Evolutionary conservation across 768 basidiomycete genomes (phyloP).

Genomic region (Erythrobasidium yunnanense): DNA sequence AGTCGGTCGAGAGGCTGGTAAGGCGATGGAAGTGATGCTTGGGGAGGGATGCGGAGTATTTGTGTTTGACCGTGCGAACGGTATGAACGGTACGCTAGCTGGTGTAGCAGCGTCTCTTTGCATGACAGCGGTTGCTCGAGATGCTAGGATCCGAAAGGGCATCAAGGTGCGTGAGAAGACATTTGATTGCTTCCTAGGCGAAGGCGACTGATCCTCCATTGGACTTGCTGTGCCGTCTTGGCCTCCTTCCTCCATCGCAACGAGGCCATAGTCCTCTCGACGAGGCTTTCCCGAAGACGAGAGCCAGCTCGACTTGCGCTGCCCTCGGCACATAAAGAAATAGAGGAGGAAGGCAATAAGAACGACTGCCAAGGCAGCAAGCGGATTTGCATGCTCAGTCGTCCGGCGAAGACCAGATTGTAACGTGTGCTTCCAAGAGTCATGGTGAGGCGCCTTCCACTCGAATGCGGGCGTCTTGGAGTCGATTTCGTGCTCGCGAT

Average conservation of each 20-base stretch:
- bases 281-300: not conserved
- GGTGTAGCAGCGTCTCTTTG: not conserved
- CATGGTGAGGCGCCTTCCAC: not conserved
- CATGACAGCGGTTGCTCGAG: not conserved
- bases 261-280: conserved; percentile 19
- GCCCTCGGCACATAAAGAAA: not conserved
- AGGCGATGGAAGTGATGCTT: not conserved
- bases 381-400: not conserved
- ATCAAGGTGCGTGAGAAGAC: not conserved
- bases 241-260: conserved; percentile 16
- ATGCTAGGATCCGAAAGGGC: conserved; percentile 9
- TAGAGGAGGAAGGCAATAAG: not conserved
- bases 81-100: not conserved
- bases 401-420: not conserved
- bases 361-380: not conserved
- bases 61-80: not conserved
- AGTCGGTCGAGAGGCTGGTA: not conserved
- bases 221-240: too few species aligned
- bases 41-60: not conserved
- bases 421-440: not conserved
- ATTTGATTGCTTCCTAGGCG: conserved; percentile 8
- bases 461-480: conserved; percentile 14
- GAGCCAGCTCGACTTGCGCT: not conserved
- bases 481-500: conserved; percentile 6
- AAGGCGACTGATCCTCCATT: too few species aligned